Base-by-base conservation (phyloP, 179 eudicot species). In the Beta macrorhiza region DNA sequence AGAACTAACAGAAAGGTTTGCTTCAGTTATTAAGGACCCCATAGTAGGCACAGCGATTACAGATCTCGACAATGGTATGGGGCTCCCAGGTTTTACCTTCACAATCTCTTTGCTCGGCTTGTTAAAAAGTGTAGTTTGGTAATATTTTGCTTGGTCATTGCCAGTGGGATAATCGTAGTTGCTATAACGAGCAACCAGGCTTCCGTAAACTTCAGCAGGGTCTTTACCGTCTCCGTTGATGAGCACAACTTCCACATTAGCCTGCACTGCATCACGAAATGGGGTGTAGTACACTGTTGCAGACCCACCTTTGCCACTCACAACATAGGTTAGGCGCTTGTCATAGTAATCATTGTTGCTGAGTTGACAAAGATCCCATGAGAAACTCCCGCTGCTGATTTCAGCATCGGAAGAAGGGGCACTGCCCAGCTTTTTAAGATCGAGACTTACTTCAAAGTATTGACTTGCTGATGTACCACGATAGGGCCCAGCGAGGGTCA, bases 231-330 rank as follows among this genome's bases (percentile, higher is more conserved):
- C 76, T 22, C 57, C 76, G 44, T 70, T 20, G 17, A 79, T 42
- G 22, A 79, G 82, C 68, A 69, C 55, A 13, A 79, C 81, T 29
- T 79, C 81, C 20, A 71, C 68, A 47, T 45, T 79, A 58, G 76
- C 82, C 20, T 70, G 76, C 10, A 79, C 61, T 44, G 82, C 82
- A 45, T 79, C 67, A 13, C 57, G 57, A 20, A 79, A 79, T 0
- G 67, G 64, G 8, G 81, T 79, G 44, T 68, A 79, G 76, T 79
- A 79, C 13, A 79, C 76, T n/a, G 81, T 68, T 2, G 73, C 81
- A 0, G 76, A 69, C 6, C 57, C 76, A 79, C 16, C 56, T 57
- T 37, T 71, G n/a, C 82, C 76, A 2, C 17, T 70, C 57, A 79
- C 68, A 42, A 20, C 19, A 14, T 13, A 14, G 20, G 17, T 29